Conservation (phyloP, 805 yeast species). For the Teunomyces atbi region DNA sequence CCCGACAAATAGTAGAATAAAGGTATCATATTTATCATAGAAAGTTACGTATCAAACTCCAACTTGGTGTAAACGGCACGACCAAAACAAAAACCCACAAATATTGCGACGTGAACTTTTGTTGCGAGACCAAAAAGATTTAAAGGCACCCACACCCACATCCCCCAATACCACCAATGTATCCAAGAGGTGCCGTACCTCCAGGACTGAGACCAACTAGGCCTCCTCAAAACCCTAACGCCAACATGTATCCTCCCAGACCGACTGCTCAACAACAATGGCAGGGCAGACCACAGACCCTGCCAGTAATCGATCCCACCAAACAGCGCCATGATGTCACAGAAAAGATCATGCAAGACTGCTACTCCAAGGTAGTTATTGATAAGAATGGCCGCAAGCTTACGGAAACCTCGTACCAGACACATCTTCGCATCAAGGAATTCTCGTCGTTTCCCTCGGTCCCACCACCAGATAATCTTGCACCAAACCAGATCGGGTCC, state of each 20-base stretch:
- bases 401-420: conserved; percentile 51
- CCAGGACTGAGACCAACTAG: neutral
- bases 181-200: conserved; percentile 1
- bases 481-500: conserved; percentile 36
- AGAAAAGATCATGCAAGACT: conserved; percentile 36
- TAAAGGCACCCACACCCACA: conserved; percentile 1
- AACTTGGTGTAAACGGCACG: neutral
- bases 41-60: too few species aligned
- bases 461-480: conserved; percentile 60
- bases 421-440: conserved; percentile 75
- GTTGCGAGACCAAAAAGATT: neutral
- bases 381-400: conserved; percentile 21
- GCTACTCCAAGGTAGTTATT: conserved; percentile 32
- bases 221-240: conserved; percentile 3
- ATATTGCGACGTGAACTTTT: neutral
- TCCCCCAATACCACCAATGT: neutral
- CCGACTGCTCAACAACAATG: neutral
- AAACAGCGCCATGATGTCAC: conserved; percentile 13
- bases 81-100: conserved; percentile 1
- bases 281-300: neutral
- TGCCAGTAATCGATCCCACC: conserved; percentile 5
- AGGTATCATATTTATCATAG: neutral
- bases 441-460: conserved; percentile 66
- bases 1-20: conserved; percentile 1
- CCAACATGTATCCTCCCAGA: neutral